Conservation (phyloP, 495 filamentous ascomycete species). For the Echria macrotheca region DNA sequence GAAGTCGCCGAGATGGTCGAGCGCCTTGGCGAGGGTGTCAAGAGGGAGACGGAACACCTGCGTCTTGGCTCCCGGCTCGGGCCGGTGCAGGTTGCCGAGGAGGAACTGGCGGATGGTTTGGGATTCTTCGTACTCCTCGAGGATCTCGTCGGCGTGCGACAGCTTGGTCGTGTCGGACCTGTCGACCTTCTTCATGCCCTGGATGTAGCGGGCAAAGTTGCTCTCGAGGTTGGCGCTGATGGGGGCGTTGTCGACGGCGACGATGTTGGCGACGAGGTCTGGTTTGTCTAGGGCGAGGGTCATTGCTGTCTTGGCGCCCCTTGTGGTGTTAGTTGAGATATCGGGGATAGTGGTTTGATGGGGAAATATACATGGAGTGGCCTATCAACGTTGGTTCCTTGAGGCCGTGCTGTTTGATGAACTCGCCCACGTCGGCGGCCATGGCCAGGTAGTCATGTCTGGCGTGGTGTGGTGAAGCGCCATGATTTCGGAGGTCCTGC, state of each 20-base stretch:
- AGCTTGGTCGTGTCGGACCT: slow-evolving; percentile 57
- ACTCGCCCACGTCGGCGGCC: slow-evolving; percentile 79
- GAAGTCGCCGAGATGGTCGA: slow-evolving; percentile 71
- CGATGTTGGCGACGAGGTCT: slow-evolving; percentile 56
- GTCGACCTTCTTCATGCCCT: slow-evolving; percentile 80
- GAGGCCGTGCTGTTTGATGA: slow-evolving; percentile 70
- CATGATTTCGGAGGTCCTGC: slow-evolving; percentile 95
- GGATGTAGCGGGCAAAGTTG: slow-evolving; percentile 75
- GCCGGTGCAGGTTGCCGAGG: slow-evolving; percentile 74
- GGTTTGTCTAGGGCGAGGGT: slow-evolving; percentile 69
- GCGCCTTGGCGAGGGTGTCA: slow-evolving; percentile 26
- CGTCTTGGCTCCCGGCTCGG: slow-evolving; percentile 3
- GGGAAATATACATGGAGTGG: slow-evolving; percentile 75
- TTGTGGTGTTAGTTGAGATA: slow-evolving; percentile 24
- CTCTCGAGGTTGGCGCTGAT: slow-evolving; percentile 66
- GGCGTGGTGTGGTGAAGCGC: slow-evolving; percentile 72
- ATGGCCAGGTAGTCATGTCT: slow-evolving; percentile 80
- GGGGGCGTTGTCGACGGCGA: slow-evolving; percentile 91
- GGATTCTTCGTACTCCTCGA: slow-evolving; percentile 72
- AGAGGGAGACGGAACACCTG: slow-evolving; percentile 46
- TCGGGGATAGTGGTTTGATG: background rate
- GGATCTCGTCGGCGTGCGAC: slow-evolving; percentile 73
- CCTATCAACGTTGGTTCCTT: slow-evolving; percentile 73
- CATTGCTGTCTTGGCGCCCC: slow-evolving; percentile 96
- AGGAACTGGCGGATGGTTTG: slow-evolving; percentile 84